Evolutionary conservation across 202 grass and related monocot genomes (phyloP).

Genomic region (Zizania palustris): DNA sequence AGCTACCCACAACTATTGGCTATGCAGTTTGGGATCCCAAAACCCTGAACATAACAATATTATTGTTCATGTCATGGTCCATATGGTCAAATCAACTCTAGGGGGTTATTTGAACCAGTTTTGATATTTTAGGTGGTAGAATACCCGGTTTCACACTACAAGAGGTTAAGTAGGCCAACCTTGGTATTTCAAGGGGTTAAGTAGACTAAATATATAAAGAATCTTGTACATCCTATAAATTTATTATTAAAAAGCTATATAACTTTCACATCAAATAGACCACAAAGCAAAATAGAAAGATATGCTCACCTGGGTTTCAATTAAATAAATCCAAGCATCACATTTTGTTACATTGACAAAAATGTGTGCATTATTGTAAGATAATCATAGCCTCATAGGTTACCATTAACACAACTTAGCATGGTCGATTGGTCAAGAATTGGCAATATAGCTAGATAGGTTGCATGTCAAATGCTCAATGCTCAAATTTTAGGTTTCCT

Average conservation of each 20-base stretch:
- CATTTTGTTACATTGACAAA: not conserved
- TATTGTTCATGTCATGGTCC: too few species aligned
- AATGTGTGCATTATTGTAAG: not conserved
- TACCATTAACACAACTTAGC: not conserved
- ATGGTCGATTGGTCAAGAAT: not conserved
- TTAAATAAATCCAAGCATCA: constrained; percentile 20
- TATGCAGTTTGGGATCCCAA: too few species aligned
- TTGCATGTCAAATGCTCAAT: constrained; percentile 11
- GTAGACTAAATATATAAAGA: not conserved
- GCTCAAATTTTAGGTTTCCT: not conserved
- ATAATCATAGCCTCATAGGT: not conserved
- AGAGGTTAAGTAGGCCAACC: too few species aligned
- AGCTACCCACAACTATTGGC: too few species aligned
- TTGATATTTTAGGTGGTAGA: too few species aligned
- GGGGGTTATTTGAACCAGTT: too few species aligned
- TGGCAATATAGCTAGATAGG: not conserved
- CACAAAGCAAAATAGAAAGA: not conserved
- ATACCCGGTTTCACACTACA: too few species aligned
- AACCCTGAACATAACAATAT: too few species aligned
- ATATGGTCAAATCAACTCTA: too few species aligned
- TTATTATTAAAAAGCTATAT: not conserved
- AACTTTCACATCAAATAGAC: not conserved
- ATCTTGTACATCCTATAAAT: constrained; percentile 1
- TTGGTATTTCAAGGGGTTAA: not conserved
- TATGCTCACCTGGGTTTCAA: not conserved